phyloP scores from a whole-genome alignment of 2,329 filamentous ascomycete genomes.

The Tolypocladium capitatum region DNA sequence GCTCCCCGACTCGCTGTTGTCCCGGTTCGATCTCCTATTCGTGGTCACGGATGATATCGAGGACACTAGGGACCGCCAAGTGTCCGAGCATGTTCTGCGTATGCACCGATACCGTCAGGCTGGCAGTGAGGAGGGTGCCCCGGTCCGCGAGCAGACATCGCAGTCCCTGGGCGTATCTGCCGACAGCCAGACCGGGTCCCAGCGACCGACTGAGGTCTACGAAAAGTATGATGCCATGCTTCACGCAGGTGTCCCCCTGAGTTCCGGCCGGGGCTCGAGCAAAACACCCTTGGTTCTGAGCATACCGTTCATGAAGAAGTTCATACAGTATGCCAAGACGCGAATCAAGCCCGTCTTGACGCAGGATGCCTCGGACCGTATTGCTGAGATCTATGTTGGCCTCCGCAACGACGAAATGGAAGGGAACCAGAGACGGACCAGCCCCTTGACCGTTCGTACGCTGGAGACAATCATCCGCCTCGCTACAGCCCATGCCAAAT shows the following conservation, averaged over 20 bases:
- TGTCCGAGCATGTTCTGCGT: conserved; percentile 91
- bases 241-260: conserved; percentile 76
- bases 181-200: conserved; percentile 60
- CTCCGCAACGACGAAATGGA: conserved; percentile 93
- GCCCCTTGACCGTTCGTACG: conserved; percentile 91
- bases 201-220: conserved; percentile 72
- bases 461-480: conserved; percentile 97
- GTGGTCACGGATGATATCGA: conserved; percentile 98
- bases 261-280: conserved; percentile 57
- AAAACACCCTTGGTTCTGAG: conserved; percentile 79
- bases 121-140: conserved; percentile 85
- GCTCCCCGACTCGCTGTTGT: conserved; percentile 86
- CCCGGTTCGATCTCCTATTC: conserved; percentile 96
- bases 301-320: conserved; percentile 98
- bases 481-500: conserved; percentile 89
- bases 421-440: conserved; percentile 84
- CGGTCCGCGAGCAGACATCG: conserved; percentile 74
- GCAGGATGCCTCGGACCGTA: conserved; percentile 82
- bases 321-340: conserved; percentile 94
- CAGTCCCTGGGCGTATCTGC: conserved; percentile 82
- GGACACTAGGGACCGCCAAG: conserved; percentile 74
- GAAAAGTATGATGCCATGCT: conserved; percentile 96
- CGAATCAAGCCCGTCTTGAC: conserved; percentile 82
- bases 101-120: conserved; percentile 95
- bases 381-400: conserved; percentile 80